Base-by-base conservation (phyloP, 2,329 filamentous ascomycete species). In the Aspergillus arachidicola region DNA sequence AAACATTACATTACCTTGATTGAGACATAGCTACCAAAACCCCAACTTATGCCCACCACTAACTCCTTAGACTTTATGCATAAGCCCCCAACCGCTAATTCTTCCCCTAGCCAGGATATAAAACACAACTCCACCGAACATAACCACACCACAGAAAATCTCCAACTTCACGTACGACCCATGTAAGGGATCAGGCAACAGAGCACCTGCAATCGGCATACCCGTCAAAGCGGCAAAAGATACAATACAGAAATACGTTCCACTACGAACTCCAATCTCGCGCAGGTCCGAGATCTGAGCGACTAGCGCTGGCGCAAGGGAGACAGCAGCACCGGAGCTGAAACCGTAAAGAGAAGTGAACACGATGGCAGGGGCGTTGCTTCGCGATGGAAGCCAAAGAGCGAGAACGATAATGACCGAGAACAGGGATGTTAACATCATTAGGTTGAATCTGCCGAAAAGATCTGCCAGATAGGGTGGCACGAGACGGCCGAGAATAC, bases 291-390 rank as follows among this genome's bases (percentile, higher is more conserved):
- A 88, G 65, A 93, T 90, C 70, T 93, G 89, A 1, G 89, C 89
- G 26, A 93, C 80, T 16, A 91, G 79, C 0, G 66, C 84, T 0
- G 90, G 88, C 0, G 82, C 81, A 21, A 92, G 78, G 0, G 86
- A 86, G 41, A 91, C 85, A 69, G 88, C 90, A 2, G 86, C 86
- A 14, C 90, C 91, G 0, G 86, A 89, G 16, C 84, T 84, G 73
- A 92, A 91, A 21, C 90, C 91, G 68, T 90, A 93, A 7, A 91
- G 76, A n/a, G 84, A 81, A 14, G 85, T 83, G 73, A 91, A 92
- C 41, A 87, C 81, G 57, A 92, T 83, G 62, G 89, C 85, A 1
- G 85, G 83, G 0, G 84, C 83, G 11, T 87, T 84, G 43, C 80
- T 80, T 3, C 78, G 79, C 12, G 80, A 82, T 1, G 84, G 82